These are phyloP conservation scores for Kuraishia floccosa DNA, from an alignment of 805 yeast species.

Conservation along the genomic window DNA sequence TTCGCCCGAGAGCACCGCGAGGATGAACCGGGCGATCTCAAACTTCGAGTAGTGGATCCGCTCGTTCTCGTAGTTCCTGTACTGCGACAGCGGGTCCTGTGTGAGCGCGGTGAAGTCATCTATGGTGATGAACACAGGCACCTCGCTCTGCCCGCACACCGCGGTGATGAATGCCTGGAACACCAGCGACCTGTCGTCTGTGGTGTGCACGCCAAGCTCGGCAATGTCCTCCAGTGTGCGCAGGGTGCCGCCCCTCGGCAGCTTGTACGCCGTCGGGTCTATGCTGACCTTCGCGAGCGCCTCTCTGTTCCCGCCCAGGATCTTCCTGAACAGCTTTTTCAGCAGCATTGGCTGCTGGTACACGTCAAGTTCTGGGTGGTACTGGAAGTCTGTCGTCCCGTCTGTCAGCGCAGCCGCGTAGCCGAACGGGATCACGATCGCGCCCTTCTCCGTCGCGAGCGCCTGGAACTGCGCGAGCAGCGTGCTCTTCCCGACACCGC, in stretches of 20 bases:
- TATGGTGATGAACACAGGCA: slow-evolving; percentile 57
- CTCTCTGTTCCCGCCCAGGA: slow-evolving; percentile 31
- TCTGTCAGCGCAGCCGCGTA: slow-evolving; percentile 50
- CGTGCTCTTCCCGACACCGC: slow-evolving; percentile 76
- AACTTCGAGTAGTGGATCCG: slow-evolving; percentile 50
- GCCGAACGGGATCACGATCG: slow-evolving; percentile 53
- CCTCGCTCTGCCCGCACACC: slow-evolving; percentile 39
- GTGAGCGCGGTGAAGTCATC: slow-evolving; percentile 65
- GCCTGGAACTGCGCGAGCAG: slow-evolving; percentile 60
- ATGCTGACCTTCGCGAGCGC: slow-evolving; percentile 22
- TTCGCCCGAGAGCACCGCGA: slow-evolving; percentile 44
- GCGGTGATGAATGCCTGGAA: slow-evolving; percentile 40
- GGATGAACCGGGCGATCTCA: slow-evolving; percentile 48
- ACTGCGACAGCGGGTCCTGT: slow-evolving; percentile 42
- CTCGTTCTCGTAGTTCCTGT: slow-evolving; percentile 43
- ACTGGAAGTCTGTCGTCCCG: slow-evolving; percentile 62
- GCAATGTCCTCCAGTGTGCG: slow-evolving; percentile 7
- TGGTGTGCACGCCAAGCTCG: slow-evolving; percentile 2
- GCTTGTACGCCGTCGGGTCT: slow-evolving; percentile 17
- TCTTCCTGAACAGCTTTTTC: slow-evolving; percentile 44
- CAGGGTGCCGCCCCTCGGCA: slow-evolving; percentile 11
- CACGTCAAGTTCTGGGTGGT: slow-evolving; percentile 30
- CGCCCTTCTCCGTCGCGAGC: slow-evolving; percentile 28
- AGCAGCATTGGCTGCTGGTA: slow-evolving; percentile 77
- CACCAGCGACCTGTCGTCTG: slow-evolving; percentile 15